phyloP scores from a whole-genome alignment of 352 stramenopile genomes.

The Phytophthora hybrid region DNA sequence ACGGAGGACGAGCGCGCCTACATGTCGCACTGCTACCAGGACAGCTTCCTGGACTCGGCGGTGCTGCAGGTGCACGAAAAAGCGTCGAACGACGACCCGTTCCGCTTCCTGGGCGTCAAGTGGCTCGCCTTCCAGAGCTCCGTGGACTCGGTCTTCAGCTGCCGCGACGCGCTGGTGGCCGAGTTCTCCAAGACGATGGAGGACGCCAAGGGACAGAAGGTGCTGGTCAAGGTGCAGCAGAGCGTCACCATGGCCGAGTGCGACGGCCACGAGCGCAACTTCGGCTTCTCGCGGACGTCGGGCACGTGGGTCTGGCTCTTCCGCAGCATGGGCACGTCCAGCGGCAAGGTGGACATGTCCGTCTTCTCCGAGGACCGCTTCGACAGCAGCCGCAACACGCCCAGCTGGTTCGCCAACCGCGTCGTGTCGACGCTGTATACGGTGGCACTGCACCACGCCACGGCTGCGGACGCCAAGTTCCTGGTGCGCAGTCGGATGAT shows the following conservation, averaged over 20 bases:
- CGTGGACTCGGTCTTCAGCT: slow-evolving; percentile 74
- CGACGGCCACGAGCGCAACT: slow-evolving; percentile 57
- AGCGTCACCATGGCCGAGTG: slow-evolving; percentile 64
- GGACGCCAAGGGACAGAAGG: slow-evolving; percentile 62
- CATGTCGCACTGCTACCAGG: slow-evolving; percentile 73
- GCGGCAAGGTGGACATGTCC: slow-evolving; percentile 64
- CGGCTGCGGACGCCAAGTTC: slow-evolving; percentile 69
- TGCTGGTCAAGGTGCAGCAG: slow-evolving; percentile 70
- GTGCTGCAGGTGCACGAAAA: slow-evolving; percentile 74
- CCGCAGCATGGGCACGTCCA: slow-evolving; percentile 58
- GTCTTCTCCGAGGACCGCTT: slow-evolving; percentile 49
- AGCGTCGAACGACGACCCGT: slow-evolving; percentile 57
- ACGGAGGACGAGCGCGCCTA: slow-evolving; percentile 72
- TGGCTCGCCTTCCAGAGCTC: slow-evolving; percentile 78
- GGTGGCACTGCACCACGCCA: slow-evolving; percentile 51
- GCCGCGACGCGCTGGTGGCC: slow-evolving; percentile 65
- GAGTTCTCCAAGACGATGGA: slow-evolving; percentile 70
- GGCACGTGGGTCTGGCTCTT: slow-evolving; percentile 68
- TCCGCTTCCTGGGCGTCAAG: slow-evolving; percentile 80
- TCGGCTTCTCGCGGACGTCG: slow-evolving; percentile 68
- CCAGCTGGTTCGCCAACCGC: slow-evolving; percentile 76
- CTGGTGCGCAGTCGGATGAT: slow-evolving; percentile 65
- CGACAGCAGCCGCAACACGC: slow-evolving; percentile 61
- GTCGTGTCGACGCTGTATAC: slow-evolving; percentile 55
- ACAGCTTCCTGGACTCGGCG: slow-evolving; percentile 76